These are phyloP conservation scores for Huntiella abstrusa DNA, from an alignment of 2,329 filamentous ascomycete genomes.

Conservation along the genomic window DNA sequence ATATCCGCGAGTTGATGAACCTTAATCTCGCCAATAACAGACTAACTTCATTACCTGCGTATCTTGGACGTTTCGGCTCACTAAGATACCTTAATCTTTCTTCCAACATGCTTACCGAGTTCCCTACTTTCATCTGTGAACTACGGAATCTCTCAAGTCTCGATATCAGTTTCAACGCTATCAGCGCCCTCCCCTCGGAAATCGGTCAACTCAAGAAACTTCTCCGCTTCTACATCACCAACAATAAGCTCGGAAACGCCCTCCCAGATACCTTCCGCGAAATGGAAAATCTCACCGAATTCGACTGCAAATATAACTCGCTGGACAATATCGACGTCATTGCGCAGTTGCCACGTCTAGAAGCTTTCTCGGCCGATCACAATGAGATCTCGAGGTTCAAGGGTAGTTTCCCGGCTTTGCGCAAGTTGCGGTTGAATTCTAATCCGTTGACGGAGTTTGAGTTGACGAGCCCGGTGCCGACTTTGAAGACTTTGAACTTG, in stretches of 20 bases:
- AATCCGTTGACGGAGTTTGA: constrained; percentile 93
- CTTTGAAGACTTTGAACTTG: constrained; percentile 70
- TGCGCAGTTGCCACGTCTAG: constrained; percentile 64
- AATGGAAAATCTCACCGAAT: constrained; percentile 64
- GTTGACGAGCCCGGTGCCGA: constrained; percentile 55
- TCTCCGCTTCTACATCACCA: constrained; percentile 85
- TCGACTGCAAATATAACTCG: constrained; percentile 86
- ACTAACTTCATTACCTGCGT: constrained; percentile 56
- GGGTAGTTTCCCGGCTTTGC: constrained; percentile 69
- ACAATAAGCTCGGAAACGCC: constrained; percentile 65
- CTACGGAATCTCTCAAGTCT: constrained; percentile 73
- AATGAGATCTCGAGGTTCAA: constrained; percentile 82
- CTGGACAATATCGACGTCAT: constrained; percentile 80
- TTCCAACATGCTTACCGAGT: constrained; percentile 74
- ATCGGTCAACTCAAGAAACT: constrained; percentile 64
- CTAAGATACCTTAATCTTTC: constrained; percentile 78
- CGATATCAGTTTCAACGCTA: constrained; percentile 91
- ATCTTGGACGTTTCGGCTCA: constrained; percentile 63
- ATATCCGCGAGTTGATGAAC: constrained; percentile 59
- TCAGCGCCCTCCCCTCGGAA: constrained; percentile 54
- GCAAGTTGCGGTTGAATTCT: constrained; percentile 75
- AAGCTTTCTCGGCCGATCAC: constrained; percentile 78
- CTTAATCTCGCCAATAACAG: constrained; percentile 90
- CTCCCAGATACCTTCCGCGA: constrained; percentile 55
- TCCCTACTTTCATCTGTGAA: constrained; percentile 70